These are phyloP conservation scores for Hyaloscypha finlandica DNA, from an alignment of 495 filamentous ascomycete genomes.

Conservation along the genomic window DNA sequence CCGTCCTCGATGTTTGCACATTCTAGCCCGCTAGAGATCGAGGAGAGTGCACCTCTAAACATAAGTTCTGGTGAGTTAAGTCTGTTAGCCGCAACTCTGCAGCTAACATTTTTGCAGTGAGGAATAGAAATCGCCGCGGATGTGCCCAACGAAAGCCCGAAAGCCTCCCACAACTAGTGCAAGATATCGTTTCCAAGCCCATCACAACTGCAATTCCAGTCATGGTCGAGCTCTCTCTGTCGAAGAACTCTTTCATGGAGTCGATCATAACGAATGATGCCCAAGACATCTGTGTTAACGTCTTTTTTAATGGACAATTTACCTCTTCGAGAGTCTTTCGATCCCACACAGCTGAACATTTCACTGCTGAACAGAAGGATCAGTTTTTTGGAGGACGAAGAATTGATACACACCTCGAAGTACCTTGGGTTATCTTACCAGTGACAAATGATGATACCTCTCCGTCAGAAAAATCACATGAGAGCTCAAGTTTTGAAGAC, in stretches of 20 bases:
- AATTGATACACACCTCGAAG: constrained; percentile 37
- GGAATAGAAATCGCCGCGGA: background rate
- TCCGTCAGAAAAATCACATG: background rate
- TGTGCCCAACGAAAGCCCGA: background rate
- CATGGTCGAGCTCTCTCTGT: background rate
- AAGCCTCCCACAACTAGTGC: background rate
- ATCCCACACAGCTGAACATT: constrained; percentile 11
- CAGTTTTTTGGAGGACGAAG: constrained; percentile 39
- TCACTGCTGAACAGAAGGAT: constrained; percentile 11
- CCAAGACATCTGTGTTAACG: constrained; percentile 35
- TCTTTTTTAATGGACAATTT: constrained; percentile 48
- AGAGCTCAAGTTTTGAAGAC: background rate
- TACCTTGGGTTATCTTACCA: constrained; percentile 43
- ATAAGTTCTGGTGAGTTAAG: background rate
- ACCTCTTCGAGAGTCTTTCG: constrained; percentile 33
- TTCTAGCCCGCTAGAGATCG: background rate
- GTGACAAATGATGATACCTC: constrained; percentile 10
- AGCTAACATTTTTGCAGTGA: background rate
- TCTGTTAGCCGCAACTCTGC: background rate
- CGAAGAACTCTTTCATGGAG: background rate
- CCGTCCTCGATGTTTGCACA: constrained; percentile 1
- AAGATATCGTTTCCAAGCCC: background rate
- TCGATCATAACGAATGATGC: background rate
- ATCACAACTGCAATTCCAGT: background rate
- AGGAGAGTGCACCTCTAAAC: background rate